Evolutionary conservation across 108 stramenopile genomes (phyloP), one percentile per base, ranked within the genome.

Genomic region (Schizochytrium sp.): DNA sequence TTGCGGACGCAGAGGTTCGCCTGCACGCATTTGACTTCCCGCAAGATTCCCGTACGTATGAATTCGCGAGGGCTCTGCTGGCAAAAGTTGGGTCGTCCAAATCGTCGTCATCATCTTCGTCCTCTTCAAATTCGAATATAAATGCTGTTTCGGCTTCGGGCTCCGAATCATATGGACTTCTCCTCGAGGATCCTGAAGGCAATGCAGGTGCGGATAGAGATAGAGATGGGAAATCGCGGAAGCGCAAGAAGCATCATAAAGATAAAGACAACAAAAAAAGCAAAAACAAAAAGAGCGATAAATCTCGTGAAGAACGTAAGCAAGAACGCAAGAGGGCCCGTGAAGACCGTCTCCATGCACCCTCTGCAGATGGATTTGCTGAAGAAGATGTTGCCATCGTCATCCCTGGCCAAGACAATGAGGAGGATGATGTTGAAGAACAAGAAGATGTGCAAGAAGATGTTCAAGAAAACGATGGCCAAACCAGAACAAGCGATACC

Each of bases 341-440:
- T 13, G 45, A 83, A 28, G 76, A 83, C 50, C 76, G 47, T 38
- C 12, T 28, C 5, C 64, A 69, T 44, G 64, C 15, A 8, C 64
- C 64, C 7, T 69, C 64, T 38, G 64, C 15, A 38, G 64, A 69
- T 44, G 64, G 64, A 38, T 69, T 69, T 15, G 19, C 28, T 8
- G 64, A 69, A 44, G 64, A 69, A 15, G 64, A 69, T 15, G n/a
- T 56, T 8, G 50, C 50, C 47, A 40, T 55, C 10, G 53, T 83
- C 76, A 49, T 83, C 55, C 76, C 47, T 28, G 76, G 76, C 47
- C 47, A 83, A 38, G 76, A 55, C 2, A 40, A 55, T 5, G 76
- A 58, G 38, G 87, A 87, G 38, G 56, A 87, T 57, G 87, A 87
- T 56, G 87, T 57, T 4, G 56, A 56, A 7, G 87, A 58, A 7